A percentile compares a stretch with the other conserved stretches of the same genome.
These are phyloP conservation scores for Cryptosporidium meleagridis DNA, from an alignment of 169 alveolate genomes.

Conservation along the genomic window DNA sequence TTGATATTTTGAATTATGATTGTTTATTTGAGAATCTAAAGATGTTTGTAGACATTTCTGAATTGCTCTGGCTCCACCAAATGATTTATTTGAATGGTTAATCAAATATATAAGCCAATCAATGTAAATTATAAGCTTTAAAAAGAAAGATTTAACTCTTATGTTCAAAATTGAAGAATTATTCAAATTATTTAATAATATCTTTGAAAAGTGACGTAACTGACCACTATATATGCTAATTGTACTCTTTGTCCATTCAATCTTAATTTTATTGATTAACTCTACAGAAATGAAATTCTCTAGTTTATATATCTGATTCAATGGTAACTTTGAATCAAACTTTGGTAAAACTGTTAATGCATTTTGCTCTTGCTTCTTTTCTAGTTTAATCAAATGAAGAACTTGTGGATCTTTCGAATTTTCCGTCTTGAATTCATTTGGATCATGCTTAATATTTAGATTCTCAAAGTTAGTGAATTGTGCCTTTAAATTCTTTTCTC, in stretches of 20 bases:
- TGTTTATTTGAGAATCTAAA: neutral
- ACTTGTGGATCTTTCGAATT: slow-evolving; percentile 25
- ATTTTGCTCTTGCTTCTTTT: slow-evolving; percentile 14
- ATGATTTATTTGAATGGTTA: slow-evolving; percentile 31
- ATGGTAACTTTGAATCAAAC: slow-evolving; percentile 14
- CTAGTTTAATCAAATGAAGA: slow-evolving; percentile 45
- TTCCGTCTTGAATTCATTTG: neutral
- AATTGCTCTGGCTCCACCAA: slow-evolving; percentile 68
- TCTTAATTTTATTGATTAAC: neutral
- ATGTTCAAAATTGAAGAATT: neutral
- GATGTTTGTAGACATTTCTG: slow-evolving; percentile 19
- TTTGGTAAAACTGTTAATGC: slow-evolving; percentile 37
- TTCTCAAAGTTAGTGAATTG: slow-evolving; percentile 42
- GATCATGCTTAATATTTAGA: slow-evolving; percentile 35
- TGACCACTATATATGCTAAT: neutral
- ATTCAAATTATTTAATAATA: neutral
- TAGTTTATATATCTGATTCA: slow-evolving; percentile 9
- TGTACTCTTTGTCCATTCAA: slow-evolving; percentile 26
- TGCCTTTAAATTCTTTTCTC: slow-evolving; percentile 42
- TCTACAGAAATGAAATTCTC: slow-evolving; percentile 2
- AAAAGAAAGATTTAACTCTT: slow-evolving; percentile 1
- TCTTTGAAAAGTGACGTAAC: slow-evolving; percentile 3
- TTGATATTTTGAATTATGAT: neutral
- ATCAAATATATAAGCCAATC: slow-evolving; percentile 47
- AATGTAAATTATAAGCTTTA: slow-evolving; percentile 14